Base-by-base conservation (phyloP, 2,329 filamentous ascomycete species). In the Claviceps sp. region DNA sequence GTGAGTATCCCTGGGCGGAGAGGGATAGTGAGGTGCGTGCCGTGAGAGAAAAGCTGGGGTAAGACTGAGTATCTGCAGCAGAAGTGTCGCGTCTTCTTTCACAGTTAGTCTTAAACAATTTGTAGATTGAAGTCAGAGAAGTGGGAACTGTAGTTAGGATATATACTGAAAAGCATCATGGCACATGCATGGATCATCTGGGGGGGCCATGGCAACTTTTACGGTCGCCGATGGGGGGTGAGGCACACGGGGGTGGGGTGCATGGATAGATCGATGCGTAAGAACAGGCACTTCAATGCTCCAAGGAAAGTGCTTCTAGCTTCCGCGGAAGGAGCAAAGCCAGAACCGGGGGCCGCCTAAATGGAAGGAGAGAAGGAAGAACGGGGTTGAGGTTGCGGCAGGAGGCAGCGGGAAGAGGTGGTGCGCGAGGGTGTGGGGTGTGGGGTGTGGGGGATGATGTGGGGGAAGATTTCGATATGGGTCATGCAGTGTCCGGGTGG, bases 141-240 rank as follows among this genome's bases (percentile, higher is more conserved):
- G 53, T 38, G 49, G 50, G 50, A 43, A 41, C 36, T 45, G 13
- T 52, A 20, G 50, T 54, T 43, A 46, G 46, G 52, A 58, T 57
- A 58, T 59, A 59, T 59, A 53, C 56, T 54, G 54, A 57, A 58
- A 56, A 48, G 50, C 48, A 54, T 54, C 53, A 52, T 55, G 57
- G 58, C 58, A 59, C 58, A 58, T 59, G 55, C 56, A 50, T 60
- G 53, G 55, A 55, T 58, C 53, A 55, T 54, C 49, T 54, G 44
- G 24, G 36, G 36, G 20, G 47, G 7, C 30, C 13, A 16, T 20
- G 43, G 48, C 34, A 38, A 24, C 20, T 24, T 44, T 44, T 16
- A 37, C 18, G 18, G 42, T 43, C 26, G 42, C 16, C 26, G 40
- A 48, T 11, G 20, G 20, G 14, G 20, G 13, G 18, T 13, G 20